Evolutionary conservation across 2,329 filamentous ascomycete species (phyloP).

Genomic region (Fusarium denticulatum): DNA sequence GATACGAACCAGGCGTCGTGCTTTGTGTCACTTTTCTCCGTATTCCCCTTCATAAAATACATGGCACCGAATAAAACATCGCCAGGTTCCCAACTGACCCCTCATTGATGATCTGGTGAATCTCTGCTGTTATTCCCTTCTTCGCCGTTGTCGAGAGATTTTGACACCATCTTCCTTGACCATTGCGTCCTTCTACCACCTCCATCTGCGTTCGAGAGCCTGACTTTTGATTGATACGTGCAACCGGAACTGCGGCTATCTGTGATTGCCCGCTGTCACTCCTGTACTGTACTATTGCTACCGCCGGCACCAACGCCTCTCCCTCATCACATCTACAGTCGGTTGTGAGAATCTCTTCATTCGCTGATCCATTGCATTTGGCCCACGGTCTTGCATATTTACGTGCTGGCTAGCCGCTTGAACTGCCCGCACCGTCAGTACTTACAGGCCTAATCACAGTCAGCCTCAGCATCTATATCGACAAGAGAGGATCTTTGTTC

Average conservation of each 20-base stretch:
- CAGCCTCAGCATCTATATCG: not conserved
- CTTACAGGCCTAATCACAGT: constrained; percentile 24
- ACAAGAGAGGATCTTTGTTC: constrained; percentile 15
- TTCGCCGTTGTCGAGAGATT: constrained; percentile 5
- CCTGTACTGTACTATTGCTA: constrained; percentile 33
- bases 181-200: not conserved
- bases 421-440: constrained; percentile 29
- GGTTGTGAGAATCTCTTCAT: constrained; percentile 43
- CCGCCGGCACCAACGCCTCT: constrained; percentile 37
- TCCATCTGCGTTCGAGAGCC: not conserved
- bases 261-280: constrained; percentile 23
- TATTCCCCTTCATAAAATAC: constrained; percentile 47
- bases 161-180: constrained; percentile 14
- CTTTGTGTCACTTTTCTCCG: constrained; percentile 46
- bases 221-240: constrained; percentile 14
- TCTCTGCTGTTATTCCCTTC: constrained; percentile 20
- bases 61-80: constrained; percentile 47
- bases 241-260: constrained; percentile 4
- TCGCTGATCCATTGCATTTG: constrained; percentile 39
- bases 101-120: constrained; percentile 37
- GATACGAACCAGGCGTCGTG: constrained; percentile 45
- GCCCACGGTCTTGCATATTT: constrained; percentile 44
- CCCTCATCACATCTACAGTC: constrained; percentile 43
- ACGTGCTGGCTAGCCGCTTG: constrained; percentile 42
- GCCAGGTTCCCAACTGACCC: constrained; percentile 42